phyloP scores from a whole-genome alignment of 1,284 basidiomycete genomes.

The Sporisorium exsertum region DNA sequence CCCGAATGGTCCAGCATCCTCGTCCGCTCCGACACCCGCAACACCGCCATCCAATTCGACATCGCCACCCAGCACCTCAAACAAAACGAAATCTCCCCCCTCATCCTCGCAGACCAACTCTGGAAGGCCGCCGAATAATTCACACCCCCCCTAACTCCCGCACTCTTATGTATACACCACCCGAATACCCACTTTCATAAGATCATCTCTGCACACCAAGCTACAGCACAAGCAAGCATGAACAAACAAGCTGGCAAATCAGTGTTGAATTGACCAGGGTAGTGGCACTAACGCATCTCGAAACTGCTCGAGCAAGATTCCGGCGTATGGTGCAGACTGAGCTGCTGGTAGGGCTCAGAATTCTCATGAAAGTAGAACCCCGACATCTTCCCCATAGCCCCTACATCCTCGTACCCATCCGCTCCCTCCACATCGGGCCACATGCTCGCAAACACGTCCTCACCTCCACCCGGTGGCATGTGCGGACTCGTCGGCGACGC shows the following conservation, averaged over 20 bases:
- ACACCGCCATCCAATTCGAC: constrained; percentile 57
- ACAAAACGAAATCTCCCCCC: constrained; percentile 31
- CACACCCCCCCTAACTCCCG: neutral
- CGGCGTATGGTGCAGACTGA: constrained; percentile 71
- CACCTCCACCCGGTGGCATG: neutral
- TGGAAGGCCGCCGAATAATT: constrained; percentile 56
- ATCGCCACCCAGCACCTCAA: constrained; percentile 35
- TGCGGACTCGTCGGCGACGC: constrained; percentile 32
- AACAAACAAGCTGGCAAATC: neutral
- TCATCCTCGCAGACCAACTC: constrained; percentile 51
- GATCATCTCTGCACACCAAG: constrained; percentile 8
- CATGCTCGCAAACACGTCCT: constrained; percentile 22
- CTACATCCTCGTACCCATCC: constrained; percentile 33
- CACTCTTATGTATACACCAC: neutral
- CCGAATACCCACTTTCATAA: neutral
- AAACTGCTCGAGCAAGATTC: constrained; percentile 65
- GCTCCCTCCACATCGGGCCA: constrained; percentile 11
- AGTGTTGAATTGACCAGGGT: neutral
- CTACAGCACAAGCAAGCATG: too few relatives aligned
- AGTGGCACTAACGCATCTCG: constrained; percentile 69
- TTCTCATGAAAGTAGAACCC: constrained; percentile 95
- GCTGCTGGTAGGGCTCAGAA: constrained; percentile 79
- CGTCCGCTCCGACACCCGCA: constrained; percentile 52
- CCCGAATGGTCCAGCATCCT: constrained; percentile 51
- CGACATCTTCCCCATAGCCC: constrained; percentile 74